These are phyloP conservation scores for Colletotrichum plurivorum DNA, from an alignment of 2,329 filamentous ascomycete species.

Conservation along the genomic window DNA sequence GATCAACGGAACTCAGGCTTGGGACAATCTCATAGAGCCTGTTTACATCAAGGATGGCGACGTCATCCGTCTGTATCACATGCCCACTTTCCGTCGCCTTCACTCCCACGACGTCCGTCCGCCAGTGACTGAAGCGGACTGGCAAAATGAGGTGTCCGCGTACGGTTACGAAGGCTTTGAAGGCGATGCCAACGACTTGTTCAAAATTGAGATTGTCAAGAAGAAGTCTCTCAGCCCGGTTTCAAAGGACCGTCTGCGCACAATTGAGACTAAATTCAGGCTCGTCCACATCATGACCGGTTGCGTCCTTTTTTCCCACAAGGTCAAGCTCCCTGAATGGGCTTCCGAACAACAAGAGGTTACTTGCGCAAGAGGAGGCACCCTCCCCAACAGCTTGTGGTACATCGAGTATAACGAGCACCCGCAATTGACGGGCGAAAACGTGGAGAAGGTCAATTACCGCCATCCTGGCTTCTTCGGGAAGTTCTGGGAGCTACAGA, in stretches of 20 bases:
- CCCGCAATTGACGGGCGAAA: constrained; percentile 75
- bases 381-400: constrained; percentile 96
- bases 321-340: constrained; percentile 98
- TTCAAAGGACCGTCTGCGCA: constrained; percentile 88
- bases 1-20: constrained; percentile 85
- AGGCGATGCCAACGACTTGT: constrained; percentile 96
- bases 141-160: constrained; percentile 96
- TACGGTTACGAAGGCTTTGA: constrained; percentile 98
- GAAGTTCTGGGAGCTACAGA: constrained; percentile 97
- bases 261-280: constrained; percentile 96
- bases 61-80: constrained; percentile 86
- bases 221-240: constrained; percentile 83
- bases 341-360: constrained; percentile 98
- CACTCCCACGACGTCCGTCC: constrained; percentile 96
- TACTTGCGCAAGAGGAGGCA: constrained; percentile 93
- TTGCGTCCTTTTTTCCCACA: constrained; percentile 96
- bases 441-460: constrained; percentile 96
- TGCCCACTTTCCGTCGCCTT: constrained; percentile 86
- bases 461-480: constrained; percentile 93
- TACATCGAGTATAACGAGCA: constrained; percentile 95
- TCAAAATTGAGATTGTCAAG: constrained; percentile 95
- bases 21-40: constrained; percentile 80
- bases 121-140: constrained; percentile 88
- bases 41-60: constrained; percentile 83
- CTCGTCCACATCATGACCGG: constrained; percentile 97